These are phyloP conservation scores for Ceratocystis alfenasii DNA, from an alignment of 2,329 filamentous ascomycete species.

Conservation along the genomic window DNA sequence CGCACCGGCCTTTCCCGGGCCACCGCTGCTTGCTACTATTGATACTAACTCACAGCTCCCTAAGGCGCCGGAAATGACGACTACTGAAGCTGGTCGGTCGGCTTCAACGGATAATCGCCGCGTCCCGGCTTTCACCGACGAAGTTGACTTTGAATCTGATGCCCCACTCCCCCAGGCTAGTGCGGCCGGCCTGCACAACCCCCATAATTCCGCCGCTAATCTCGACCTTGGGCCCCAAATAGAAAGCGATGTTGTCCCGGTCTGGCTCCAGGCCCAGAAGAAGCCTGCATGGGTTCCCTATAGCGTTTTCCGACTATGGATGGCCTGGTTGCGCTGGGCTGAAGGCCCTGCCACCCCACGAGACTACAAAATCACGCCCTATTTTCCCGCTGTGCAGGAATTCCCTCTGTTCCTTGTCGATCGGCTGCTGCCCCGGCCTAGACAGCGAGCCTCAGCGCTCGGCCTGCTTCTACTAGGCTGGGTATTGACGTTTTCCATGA, in stretches of 20 bases:
- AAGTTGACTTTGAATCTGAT: constrained; percentile 31
- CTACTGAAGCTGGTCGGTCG: background rate
- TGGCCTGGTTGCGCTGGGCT: constrained; percentile 38
- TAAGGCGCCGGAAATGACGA: background rate
- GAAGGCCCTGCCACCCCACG: constrained; percentile 44
- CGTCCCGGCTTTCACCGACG: background rate
- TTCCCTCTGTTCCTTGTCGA: constrained; percentile 54
- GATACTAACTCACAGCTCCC: background rate
- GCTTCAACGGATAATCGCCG: background rate
- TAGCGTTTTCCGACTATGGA: constrained; percentile 38
- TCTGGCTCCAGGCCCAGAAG: constrained; percentile 45
- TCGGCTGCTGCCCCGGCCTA: constrained; percentile 46
- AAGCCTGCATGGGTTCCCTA: constrained; percentile 49
- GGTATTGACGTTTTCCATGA: constrained; percentile 56
- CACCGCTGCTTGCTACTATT: background rate
- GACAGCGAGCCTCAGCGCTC: constrained; percentile 48
- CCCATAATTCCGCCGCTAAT: constrained; percentile 29
- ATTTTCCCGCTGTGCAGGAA: constrained; percentile 56
- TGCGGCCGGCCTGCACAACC: constrained; percentile 25
- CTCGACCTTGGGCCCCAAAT: background rate
- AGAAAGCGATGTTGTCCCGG: constrained; percentile 8
- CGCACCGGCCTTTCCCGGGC: background rate
- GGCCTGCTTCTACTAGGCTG: constrained; percentile 52
- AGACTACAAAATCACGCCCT: constrained; percentile 41
- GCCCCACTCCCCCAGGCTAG: constrained; percentile 32